Base-by-base conservation (phyloP, 2,329 filamentous ascomycete species). In the Aspergillus texensis region DNA sequence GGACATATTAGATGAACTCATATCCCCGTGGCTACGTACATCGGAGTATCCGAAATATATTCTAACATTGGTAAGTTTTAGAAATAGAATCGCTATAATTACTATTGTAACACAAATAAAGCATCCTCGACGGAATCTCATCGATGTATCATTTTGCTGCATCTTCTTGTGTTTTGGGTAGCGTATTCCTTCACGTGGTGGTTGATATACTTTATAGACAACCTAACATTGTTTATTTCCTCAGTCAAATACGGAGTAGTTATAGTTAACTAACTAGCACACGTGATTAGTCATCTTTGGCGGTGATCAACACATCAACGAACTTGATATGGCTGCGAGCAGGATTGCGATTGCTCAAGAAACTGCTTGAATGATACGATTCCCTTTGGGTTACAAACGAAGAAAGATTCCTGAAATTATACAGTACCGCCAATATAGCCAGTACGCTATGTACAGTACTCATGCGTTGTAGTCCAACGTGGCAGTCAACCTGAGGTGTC, bases 401-500 rank as follows among this genome's bases (percentile, higher is more conserved):
- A 52, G 2, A 26, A 52, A 19, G 5, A 32, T 14, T 30, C 2
- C 16, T 28, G 6, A 28, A 48, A 16, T 28, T 5, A 48, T 16
- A 14, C 19, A 16, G 5, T 50, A 19, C 46, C 14, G 9, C 9
- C 4, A 30, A 30, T 11, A 30, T 19, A 30, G 26, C 26, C 21
- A 50, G 14, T 19, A 50, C 16, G 26, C 24, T 50, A 50, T 50
- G 24, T 26, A 28, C 6, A 50, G 16, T 19, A 50, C 46, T 36
- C 30, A 36, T 54, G 11, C 30, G 52, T 10, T 54, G 52, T 54
- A 53, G 28, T 24, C 16, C 30, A 26, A 54, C 30, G 30, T 54
- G n/a, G 19, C 30, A 54, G 46, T 50, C 30, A 54, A 54, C 62
- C 62, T 64, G 43, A 59, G 57, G 62, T 64, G 54, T 57, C 39